Conservation (phyloP, 2,329 filamentous ascomycete genomes). For the Cytospora piceicola region DNA sequence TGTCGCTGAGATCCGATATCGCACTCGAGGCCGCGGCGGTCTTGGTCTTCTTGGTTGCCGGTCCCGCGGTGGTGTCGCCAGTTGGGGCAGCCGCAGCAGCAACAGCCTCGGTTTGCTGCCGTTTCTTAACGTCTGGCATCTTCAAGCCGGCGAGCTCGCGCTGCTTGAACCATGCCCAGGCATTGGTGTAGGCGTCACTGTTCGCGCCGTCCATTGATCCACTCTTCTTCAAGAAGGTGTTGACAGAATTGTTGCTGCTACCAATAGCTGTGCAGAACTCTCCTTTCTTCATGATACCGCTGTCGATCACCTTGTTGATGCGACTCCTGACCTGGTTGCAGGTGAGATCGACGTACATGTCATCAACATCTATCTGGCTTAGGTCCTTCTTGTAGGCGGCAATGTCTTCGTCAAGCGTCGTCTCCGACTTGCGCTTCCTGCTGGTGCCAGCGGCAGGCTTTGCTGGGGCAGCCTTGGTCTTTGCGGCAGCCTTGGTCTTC, state of each 20-base stretch:
- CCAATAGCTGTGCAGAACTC: constrained; percentile 53
- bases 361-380: constrained; percentile 27
- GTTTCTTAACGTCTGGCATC: constrained; percentile 36
- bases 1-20: constrained; percentile 6
- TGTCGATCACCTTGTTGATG: constrained; percentile 45
- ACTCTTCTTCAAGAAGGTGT: constrained; percentile 53
- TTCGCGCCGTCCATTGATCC: constrained; percentile 44
- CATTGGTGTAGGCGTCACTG: constrained; percentile 42
- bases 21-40: neutral
- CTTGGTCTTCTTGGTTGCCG: constrained; percentile 22
- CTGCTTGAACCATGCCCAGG: constrained; percentile 53
- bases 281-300: constrained; percentile 54
- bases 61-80: neutral
- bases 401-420: constrained; percentile 36
- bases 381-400: constrained; percentile 37
- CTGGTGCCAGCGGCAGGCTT: constrained; percentile 10
- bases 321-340: constrained; percentile 29
- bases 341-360: constrained; percentile 19
- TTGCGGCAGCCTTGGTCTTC: neutral
- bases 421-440: constrained; percentile 37
- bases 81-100: neutral
- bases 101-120: neutral
- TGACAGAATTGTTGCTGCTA: constrained; percentile 45
- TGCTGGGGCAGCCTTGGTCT: neutral
- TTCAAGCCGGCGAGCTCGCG: constrained; percentile 53